Percentiles rank a stretch among this genome's conserved stretches.
These are phyloP conservation scores for Cladorrhinum sp. DNA, from an alignment of 2,329 filamentous ascomycete species.

Conservation along the genomic window DNA sequence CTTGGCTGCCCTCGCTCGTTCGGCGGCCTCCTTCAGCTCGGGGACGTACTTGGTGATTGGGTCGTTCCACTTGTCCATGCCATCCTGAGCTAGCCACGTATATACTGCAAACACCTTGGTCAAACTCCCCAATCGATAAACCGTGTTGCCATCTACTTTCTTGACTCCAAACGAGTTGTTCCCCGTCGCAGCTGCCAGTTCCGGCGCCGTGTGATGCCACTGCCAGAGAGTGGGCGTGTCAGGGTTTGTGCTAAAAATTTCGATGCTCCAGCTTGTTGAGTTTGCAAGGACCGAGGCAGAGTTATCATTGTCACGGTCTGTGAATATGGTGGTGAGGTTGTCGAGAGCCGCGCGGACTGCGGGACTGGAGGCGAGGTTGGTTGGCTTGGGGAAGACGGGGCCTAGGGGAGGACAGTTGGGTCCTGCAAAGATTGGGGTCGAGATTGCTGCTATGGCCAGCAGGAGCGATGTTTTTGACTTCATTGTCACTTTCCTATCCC, in stretches of 20 bases:
- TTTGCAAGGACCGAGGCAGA: constrained; percentile 29
- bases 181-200: constrained; percentile 10
- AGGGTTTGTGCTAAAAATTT: constrained; percentile 29
- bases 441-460: constrained; percentile 25
- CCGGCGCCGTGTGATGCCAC: constrained; percentile 29
- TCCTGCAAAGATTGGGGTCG: constrained; percentile 12
- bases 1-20: constrained; percentile 23
- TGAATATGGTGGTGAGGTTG: constrained; percentile 32
- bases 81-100: constrained; percentile 40
- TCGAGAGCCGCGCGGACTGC: constrained; percentile 31
- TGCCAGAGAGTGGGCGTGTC: constrained; percentile 22
- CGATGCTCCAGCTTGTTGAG: constrained; percentile 36
- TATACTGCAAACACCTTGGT: constrained; percentile 46
- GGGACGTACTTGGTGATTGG: constrained; percentile 43
- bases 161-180: constrained; percentile 31
- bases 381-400: constrained; percentile 35
- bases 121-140: constrained; percentile 43
- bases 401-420: constrained; percentile 37
- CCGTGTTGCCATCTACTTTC: constrained; percentile 32
- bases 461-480: background rate
- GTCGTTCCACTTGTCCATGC: constrained; percentile 38
- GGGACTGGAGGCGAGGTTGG: constrained; percentile 29
- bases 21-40: constrained; percentile 36
- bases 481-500: background rate
- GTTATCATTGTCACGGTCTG: constrained; percentile 28